These are phyloP conservation scores for Passalora sequoiae DNA, from an alignment of 2,329 filamentous ascomycete species.

Conservation along the genomic window DNA sequence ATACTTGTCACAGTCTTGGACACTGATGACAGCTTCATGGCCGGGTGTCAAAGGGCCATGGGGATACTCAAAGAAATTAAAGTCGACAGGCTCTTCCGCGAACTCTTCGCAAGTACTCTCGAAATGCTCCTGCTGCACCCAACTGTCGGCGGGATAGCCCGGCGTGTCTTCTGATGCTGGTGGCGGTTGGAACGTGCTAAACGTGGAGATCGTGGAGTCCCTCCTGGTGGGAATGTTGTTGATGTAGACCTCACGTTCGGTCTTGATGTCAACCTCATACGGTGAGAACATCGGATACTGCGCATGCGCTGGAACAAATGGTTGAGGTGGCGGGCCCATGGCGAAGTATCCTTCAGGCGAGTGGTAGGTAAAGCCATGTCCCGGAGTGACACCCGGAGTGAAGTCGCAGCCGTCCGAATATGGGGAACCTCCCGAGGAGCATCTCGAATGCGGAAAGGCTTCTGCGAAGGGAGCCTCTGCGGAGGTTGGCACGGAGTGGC, in stretches of 20 bases:
- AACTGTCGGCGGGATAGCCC: conserved; percentile 60
- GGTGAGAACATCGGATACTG: conserved; percentile 61
- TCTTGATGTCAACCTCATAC: conserved; percentile 94
- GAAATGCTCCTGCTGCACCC: conserved; percentile 67
- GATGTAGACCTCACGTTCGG: conserved; percentile 87
- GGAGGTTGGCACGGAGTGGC: conserved; percentile 69
- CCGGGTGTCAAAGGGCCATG: conserved; percentile 60
- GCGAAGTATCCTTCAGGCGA: conserved; percentile 55
- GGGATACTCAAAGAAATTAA: conserved; percentile 78
- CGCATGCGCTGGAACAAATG: conserved; percentile 17
- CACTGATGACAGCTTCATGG: conserved; percentile 68
- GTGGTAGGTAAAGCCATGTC: conserved; percentile 47
- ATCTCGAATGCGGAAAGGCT: conserved; percentile 65
- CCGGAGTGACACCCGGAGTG: conserved; percentile 17
- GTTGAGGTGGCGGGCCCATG: conserved; percentile 51
- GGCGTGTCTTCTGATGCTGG: conserved; percentile 62
- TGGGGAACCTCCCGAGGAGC: conserved; percentile 74
- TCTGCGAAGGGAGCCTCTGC: conserved; percentile 66
- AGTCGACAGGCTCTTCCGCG: conserved; percentile 52
- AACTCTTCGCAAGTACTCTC: conserved; percentile 65
- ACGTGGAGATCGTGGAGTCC: conserved; percentile 86
- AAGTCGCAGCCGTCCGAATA: conserved; percentile 62
- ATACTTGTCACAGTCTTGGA: conserved; percentile 81
- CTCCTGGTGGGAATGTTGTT: conserved; percentile 80
- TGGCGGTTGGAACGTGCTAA: conserved; percentile 82